Evolutionary conservation across 75 land plant genomes (phyloP), one percentile per base, ranked within the genome.

Genomic region (Adiantum capillusveneris): DNA sequence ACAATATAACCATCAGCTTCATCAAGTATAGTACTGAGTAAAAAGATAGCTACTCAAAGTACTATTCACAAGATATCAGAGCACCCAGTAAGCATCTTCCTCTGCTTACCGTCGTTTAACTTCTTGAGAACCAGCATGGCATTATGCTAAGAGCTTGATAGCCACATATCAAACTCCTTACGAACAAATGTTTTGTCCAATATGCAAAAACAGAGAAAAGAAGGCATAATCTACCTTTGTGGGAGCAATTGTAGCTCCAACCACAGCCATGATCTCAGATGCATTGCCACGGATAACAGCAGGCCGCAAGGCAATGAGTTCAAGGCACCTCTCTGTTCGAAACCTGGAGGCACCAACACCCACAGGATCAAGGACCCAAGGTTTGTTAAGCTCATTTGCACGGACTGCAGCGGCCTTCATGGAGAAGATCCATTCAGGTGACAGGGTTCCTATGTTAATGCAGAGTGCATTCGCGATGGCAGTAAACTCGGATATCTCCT

Each of bases 321-420:
- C 86, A n/a, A 79, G 64, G 36, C 95, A 89, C 14, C 79, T 76
- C 53, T 57, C 57, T 56, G 93, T 73, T 44, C 98, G 73, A 51
- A 85, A 93, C 7, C 55, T 63, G 27, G 95, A 81, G 14, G 81
- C 90, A 6, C 85, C 84, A 20, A 77, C 96, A 1, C 86, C 98
- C 14, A 89, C 98, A 0, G 98, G 98, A 61, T 93, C 98, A 53
- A 93, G 77, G 18, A 93, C 96, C 98, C 98, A 93, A 2, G 98
- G 96, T 49, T 66, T 83, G 0, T 71, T 64, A 16, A 50, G 27
- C 59, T 63, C 55, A 1, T 13, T 31, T 0, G 90, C 90, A 25
- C 76, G 20, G 6, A 37, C 56, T 26, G 80, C 87, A n/a, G 98
- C 96, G 17, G 74, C 53, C 74, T 78, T 67, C 90, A 87, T 87